phyloP scores from a whole-genome alignment of 371 early-diverging fungal genomes.

The Mucor ambiguus region DNA sequence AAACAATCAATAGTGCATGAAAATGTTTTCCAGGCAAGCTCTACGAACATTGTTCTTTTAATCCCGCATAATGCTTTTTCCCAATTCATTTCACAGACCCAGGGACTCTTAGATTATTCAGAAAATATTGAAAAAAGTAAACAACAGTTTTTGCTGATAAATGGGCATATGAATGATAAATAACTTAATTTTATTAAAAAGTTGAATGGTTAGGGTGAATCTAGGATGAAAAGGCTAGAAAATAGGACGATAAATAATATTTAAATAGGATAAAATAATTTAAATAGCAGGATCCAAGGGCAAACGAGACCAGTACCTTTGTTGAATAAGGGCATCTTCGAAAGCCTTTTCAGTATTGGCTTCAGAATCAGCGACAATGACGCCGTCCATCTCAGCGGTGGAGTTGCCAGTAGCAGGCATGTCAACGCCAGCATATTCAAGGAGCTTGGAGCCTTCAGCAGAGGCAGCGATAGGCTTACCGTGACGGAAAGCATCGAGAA shows the following conservation, averaged over 20 bases:
- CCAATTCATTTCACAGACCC: too few relatives aligned
- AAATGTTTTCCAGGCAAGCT: too few relatives aligned
- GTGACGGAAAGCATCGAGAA: slow-evolving; percentile 42
- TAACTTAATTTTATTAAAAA: neutral
- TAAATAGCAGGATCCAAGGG: slow-evolving; percentile 30
- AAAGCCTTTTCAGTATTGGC: neutral
- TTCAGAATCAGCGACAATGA: slow-evolving; percentile 8
- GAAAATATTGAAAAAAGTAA: too few relatives aligned
- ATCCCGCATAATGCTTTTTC: too few relatives aligned
- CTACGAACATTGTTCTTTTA: too few relatives aligned
- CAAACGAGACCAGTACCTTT: slow-evolving; percentile 42
- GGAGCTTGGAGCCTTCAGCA: slow-evolving; percentile 45
- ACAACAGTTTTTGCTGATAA: too few relatives aligned
- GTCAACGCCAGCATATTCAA: slow-evolving; percentile 41
- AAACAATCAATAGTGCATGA: neutral
- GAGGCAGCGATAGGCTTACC: slow-evolving; percentile 46
- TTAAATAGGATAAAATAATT: neutral
- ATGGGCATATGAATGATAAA: neutral
- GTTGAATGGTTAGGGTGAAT: neutral
- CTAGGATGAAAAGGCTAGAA: neutral
- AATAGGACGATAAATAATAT: neutral
- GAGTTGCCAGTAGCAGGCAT: slow-evolving; percentile 37
- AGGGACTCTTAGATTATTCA: too few relatives aligned
- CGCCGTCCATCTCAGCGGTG: slow-evolving; percentile 33
- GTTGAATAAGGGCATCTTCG: slow-evolving; percentile 32